These are phyloP conservation scores for Tylopilus sp. DNA, from an alignment of 768 basidiomycete species.

Conservation along the genomic window DNA sequence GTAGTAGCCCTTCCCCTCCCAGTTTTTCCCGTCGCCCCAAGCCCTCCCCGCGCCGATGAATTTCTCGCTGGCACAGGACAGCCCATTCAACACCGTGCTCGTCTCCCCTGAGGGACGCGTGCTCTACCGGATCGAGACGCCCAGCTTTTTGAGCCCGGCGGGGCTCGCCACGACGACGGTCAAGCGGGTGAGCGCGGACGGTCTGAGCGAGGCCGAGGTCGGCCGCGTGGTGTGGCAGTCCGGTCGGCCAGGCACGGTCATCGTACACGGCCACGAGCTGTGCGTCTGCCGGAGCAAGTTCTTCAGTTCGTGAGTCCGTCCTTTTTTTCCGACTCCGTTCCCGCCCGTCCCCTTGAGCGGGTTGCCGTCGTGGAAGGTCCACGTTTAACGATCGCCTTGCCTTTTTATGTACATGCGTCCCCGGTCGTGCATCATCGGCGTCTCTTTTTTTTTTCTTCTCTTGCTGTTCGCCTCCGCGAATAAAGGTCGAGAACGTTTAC, in stretches of 20 bases:
- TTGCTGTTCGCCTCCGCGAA: no score
- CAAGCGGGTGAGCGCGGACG: constrained; percentile 24
- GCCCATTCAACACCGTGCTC: constrained; percentile 31
- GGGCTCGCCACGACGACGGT: constrained; percentile 22
- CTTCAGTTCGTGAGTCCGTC: constrained; percentile 32
- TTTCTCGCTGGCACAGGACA: constrained; percentile 31
- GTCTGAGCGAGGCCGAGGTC: constrained; percentile 24
- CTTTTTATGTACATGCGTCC: not conserved
- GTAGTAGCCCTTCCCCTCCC: constrained; percentile 1
- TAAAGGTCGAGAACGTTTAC: constrained; percentile 33
- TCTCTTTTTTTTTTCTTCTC: no score
- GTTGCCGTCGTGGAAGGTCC: not conserved
- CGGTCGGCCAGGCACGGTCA: constrained; percentile 24
- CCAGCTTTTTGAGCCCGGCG: constrained; percentile 8
- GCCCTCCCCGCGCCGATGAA: constrained; percentile 21
- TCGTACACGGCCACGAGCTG: constrained; percentile 29
- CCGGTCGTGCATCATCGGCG: no score
- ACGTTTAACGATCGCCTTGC: constrained; percentile 4
- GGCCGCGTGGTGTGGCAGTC: constrained; percentile 31
- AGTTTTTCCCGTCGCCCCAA: constrained; percentile 15
- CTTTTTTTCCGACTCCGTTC: not conserved
- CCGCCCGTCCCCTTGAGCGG: not conserved
- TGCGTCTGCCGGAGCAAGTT: constrained; percentile 23
- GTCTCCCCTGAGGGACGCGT: constrained; percentile 29
- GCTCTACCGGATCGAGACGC: constrained; percentile 31